Base-by-base conservation (phyloP, 2,329 filamentous ascomycete species). In the Trichophyton rubrum region DNA sequence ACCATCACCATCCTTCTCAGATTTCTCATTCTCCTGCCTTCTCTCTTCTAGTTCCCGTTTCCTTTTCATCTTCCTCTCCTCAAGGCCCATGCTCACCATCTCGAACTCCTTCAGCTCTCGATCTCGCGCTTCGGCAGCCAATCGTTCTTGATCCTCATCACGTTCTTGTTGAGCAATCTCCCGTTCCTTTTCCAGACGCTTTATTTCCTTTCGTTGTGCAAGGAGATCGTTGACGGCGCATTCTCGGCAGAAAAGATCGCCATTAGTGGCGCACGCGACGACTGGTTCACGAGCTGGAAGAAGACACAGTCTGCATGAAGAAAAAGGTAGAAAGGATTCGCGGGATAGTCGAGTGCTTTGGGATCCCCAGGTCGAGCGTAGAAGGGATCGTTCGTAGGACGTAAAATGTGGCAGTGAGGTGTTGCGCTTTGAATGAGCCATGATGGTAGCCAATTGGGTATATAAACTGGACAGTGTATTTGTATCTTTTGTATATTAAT, bases 371-470 rank as follows among this genome's bases (percentile, higher is more conserved):
- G 85, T 84, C 17, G 83, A 82, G 69, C 90, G 89, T 62, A 95
- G 87, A 57, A 92, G 82, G 58, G 83, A 82, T 66, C 93, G 86
- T 77, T 97, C 93, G 76, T 96, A 85, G 24, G 90, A 86, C 38
- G 93, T 97, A 79, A 97, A 97, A 74, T 96, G 90, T 47, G 90
- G 86, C 51, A 92, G 85, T 51, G 89, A 92, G 51, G 90, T 95
- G 76, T 96, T 96, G 68, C 90, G 85, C 78, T 96, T 95, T 70
- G 75, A 77, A 64, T 77, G 75, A 7, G 75, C 74, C 75, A 77
- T 77, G 41, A 58, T 8, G 15, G 27, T 35, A 30, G 13, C 13
- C 43, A 59, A 59, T 43, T 51, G n/a, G 35, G 35, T 47, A 59
- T 22, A 17, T 49, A 49, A 22, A 35, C 3, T 6, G 8, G 24